phyloP scores from a whole-genome alignment of 768 basidiomycete species.

The Leccinum ochraceum region DNA sequence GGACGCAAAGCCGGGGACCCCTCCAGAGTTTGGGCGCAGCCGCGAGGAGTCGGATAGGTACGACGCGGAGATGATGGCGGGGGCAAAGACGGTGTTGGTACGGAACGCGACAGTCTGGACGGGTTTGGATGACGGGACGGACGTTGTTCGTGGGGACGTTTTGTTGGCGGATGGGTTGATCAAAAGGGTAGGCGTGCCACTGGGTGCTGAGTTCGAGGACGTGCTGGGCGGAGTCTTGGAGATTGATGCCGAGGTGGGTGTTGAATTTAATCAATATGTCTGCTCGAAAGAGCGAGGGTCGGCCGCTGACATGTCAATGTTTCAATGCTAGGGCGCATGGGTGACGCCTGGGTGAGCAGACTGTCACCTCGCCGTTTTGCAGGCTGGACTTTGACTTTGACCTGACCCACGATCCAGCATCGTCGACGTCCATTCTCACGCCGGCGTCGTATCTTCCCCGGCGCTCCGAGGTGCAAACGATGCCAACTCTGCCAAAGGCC shows the following conservation, averaged over 20 bases:
- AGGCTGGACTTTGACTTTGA: neutral
- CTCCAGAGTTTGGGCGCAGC: slow-evolving; percentile 47
- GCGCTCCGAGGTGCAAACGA: slow-evolving; percentile 47
- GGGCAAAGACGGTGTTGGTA: slow-evolving; percentile 49
- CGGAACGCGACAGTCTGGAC: slow-evolving; percentile 82
- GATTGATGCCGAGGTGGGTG: slow-evolving; percentile 44
- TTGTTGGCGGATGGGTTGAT: slow-evolving; percentile 67
- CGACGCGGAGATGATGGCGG: slow-evolving; percentile 44
- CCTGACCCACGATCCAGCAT: slow-evolving; percentile 31
- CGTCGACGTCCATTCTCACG: slow-evolving; percentile 60
- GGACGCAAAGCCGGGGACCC: slow-evolving; percentile 42
- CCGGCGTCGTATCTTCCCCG: slow-evolving; percentile 46
- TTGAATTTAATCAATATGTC: neutral
- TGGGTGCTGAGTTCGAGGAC: neutral
- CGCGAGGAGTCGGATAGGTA: slow-evolving; percentile 59
- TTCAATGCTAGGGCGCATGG: slow-evolving; percentile 53
- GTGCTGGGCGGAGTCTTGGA: slow-evolving; percentile 27
- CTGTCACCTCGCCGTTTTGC: neutral
- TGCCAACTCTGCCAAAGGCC: slow-evolving; percentile 49
- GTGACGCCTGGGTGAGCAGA: slow-evolving; percentile 49
- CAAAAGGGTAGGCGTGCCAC: slow-evolving; percentile 45
- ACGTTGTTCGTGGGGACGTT: slow-evolving; percentile 60
- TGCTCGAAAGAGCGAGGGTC: neutral
- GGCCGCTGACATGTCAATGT: neutral
- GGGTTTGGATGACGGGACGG: slow-evolving; percentile 55